phyloP scores from a whole-genome alignment of 148 eudicot genomes.

The Drosera capensis region DNA sequence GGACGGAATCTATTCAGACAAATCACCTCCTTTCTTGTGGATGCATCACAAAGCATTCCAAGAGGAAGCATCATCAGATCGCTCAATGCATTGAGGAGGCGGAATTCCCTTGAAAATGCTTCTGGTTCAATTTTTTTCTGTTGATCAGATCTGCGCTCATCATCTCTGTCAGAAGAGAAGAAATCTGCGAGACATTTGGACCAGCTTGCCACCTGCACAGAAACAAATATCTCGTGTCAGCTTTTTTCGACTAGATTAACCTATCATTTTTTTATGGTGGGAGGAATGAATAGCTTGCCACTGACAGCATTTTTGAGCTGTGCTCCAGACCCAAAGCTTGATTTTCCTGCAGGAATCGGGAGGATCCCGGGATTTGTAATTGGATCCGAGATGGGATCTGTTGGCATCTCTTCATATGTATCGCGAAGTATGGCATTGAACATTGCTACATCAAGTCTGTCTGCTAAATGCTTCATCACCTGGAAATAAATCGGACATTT shows the following conservation, averaged over 20 bases:
- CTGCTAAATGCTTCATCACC: conserved; percentile 89
- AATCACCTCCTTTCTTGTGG: conserved; percentile 70
- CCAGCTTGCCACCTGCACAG: conserved; percentile 68
- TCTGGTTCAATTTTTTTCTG: conserved; percentile 11
- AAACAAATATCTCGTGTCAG: not conserved
- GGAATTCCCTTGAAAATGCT: conserved; percentile 49
- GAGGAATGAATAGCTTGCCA: conserved; percentile 2
- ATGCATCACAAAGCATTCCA: conserved; percentile 64
- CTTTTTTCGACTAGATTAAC: not conserved
- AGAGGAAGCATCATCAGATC: conserved; percentile 96
- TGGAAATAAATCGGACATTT: conserved; percentile 8
- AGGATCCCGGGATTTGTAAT: conserved; percentile 67
- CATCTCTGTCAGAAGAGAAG: conserved; percentile 42
- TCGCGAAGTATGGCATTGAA: conserved; percentile 92
- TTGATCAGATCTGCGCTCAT: conserved; percentile 11
- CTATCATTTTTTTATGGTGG: not conserved
- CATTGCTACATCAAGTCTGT: conserved; percentile 86
- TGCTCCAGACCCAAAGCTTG: conserved; percentile 92
- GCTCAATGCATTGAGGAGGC: conserved; percentile 73
- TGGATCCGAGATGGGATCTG: conserved; percentile 89
- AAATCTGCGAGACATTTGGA: conserved; percentile 78
- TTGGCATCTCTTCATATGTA: conserved; percentile 71
- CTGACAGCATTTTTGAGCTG: conserved; percentile 91
- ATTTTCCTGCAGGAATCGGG: conserved; percentile 76
- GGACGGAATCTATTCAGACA: not conserved